These are phyloP conservation scores for Pseudogymnoascus sp. DNA, from an alignment of 2,329 filamentous ascomycete genomes.

Conservation along the genomic window DNA sequence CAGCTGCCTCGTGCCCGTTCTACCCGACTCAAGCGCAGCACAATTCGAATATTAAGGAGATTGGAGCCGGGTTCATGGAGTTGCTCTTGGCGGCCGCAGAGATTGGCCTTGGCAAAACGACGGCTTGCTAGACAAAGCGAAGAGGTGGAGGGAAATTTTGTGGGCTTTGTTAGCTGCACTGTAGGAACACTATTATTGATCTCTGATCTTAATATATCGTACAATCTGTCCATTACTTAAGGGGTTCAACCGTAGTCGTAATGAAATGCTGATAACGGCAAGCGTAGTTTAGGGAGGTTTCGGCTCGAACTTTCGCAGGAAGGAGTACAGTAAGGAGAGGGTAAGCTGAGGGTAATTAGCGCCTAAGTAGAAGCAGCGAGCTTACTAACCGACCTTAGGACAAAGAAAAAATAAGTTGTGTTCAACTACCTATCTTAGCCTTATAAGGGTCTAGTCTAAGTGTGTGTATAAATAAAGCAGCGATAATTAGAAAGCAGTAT, in stretches of 20 bases:
- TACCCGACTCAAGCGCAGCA: conserved; percentile 38
- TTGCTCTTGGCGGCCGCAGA: conserved; percentile 27
- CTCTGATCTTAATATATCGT: not conserved
- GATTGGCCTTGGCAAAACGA: conserved; percentile 17
- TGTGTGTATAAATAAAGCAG: too few relatives aligned
- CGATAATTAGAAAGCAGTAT: too few relatives aligned
- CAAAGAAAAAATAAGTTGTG: too few relatives aligned
- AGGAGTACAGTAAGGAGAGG: too few relatives aligned
- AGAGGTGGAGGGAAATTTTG: not conserved
- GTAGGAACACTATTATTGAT: not conserved
- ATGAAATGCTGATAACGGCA: not conserved
- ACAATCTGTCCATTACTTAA: not conserved
- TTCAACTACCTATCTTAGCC: too few relatives aligned
- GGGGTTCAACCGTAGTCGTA: not conserved
- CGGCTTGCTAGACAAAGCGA: conserved; percentile 9
- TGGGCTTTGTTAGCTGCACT: not conserved
- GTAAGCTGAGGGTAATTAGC: too few relatives aligned
- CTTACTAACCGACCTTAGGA: too few relatives aligned
- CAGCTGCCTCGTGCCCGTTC: conserved; percentile 31
- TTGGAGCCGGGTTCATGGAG: conserved; percentile 40
- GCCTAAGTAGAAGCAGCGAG: too few relatives aligned
- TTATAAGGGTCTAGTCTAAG: too few relatives aligned
- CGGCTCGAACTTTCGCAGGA: too few relatives aligned
- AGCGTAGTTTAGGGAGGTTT: not conserved
- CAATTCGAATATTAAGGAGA: conserved; percentile 36